These are phyloP conservation scores for Pseudogymnoascus verrucosus DNA, from an alignment of 2,329 filamentous ascomycete genomes.

Conservation along the genomic window DNA sequence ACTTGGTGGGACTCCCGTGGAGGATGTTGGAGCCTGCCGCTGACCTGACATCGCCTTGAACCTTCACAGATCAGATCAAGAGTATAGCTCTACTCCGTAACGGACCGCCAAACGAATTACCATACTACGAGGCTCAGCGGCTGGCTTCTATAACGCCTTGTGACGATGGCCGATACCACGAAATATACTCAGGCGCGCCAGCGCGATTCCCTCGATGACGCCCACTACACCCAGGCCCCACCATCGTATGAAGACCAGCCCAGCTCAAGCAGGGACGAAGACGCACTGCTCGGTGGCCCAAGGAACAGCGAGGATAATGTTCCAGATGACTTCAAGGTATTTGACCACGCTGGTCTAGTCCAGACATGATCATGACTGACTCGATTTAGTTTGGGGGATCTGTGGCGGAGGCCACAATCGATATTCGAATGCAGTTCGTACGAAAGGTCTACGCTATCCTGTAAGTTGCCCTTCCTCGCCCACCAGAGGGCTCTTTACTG, in stretches of 20 bases:
- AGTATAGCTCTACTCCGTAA: not conserved
- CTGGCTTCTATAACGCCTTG: not conserved
- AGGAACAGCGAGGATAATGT: conserved; percentile 82
- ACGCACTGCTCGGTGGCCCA: conserved; percentile 54
- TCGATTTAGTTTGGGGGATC: conserved; percentile 71
- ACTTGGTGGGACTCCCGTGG: not conserved
- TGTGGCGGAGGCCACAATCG: conserved; percentile 86
- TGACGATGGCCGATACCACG: conserved; percentile 60
- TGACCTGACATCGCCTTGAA: not conserved
- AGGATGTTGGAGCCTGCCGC: not conserved
- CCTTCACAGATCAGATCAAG: not conserved
- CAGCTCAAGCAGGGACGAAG: conserved; percentile 46
- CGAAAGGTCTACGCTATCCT: conserved; percentile 97
- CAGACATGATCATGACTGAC: conserved; percentile 10
- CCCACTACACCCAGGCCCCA: conserved; percentile 64
- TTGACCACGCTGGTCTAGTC: not conserved
- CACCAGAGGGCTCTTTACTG: not conserved
- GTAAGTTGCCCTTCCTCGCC: conserved; percentile 32
- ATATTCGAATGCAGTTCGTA: conserved; percentile 94
- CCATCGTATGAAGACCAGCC: conserved; percentile 66
- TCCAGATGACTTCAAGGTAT: conserved; percentile 92
- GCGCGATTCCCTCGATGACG: conserved; percentile 76
- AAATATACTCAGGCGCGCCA: conserved; percentile 80
- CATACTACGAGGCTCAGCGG: not conserved
- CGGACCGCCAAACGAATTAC: not conserved